Conservation (phyloP, 2,329 filamentous ascomycete species). For the Neurospora sp. region DNA sequence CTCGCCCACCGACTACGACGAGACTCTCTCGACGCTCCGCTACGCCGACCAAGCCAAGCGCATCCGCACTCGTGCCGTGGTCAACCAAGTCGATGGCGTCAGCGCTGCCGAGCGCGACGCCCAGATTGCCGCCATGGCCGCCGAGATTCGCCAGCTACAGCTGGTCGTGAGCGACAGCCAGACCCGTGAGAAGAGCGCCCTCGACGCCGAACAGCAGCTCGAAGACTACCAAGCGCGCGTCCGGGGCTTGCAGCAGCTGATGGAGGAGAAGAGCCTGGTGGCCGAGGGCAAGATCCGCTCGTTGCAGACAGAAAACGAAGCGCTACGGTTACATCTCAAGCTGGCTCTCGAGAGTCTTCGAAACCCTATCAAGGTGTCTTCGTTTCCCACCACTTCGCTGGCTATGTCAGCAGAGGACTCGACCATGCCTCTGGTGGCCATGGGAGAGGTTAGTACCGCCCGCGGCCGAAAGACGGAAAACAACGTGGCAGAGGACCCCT, state of each 20-base stretch:
- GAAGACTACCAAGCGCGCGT: conserved; percentile 95
- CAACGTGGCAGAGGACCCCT: conserved; percentile 10
- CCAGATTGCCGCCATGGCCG: conserved; percentile 88
- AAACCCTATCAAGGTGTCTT: conserved; percentile 53
- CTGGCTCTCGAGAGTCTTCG: conserved; percentile 77
- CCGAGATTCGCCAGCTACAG: conserved; percentile 82
- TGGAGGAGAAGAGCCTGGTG: conserved; percentile 88
- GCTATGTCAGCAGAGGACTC: background rate
- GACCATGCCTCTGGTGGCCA: conserved; percentile 45
- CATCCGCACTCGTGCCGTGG: conserved; percentile 85
- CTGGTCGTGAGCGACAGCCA: conserved; percentile 57
- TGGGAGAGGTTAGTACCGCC: conserved; percentile 14
- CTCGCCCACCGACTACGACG: conserved; percentile 89
- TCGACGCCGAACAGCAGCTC: conserved; percentile 69
- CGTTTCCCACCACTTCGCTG: background rate
- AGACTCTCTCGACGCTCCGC: conserved; percentile 88
- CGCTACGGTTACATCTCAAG: conserved; percentile 75
- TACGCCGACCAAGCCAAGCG: conserved; percentile 97
- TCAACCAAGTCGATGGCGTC: conserved; percentile 87
- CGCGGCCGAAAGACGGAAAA: conserved; percentile 14
- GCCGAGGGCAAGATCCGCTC: conserved; percentile 90
- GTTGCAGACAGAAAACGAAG: conserved; percentile 82
- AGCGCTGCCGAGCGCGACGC: conserved; percentile 88
- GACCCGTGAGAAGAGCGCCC: conserved; percentile 64
- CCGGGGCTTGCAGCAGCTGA: conserved; percentile 79